phyloP scores from a whole-genome alignment of 306 rosid genomes.

The Lathyrus sativus region DNA sequence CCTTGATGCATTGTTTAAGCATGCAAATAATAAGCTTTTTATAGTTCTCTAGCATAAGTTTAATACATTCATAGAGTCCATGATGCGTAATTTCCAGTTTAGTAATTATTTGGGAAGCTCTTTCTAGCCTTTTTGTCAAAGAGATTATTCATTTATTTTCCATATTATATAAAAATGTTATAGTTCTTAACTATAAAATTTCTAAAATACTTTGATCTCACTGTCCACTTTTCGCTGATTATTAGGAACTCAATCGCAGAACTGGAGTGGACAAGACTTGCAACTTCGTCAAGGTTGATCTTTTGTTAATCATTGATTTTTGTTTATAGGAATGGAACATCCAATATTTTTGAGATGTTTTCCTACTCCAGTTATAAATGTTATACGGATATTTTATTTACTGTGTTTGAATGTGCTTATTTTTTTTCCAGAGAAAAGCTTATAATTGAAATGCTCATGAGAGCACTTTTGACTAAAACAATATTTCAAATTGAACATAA shows the following conservation, averaged over 20 bases:
- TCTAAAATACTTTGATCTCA: slow-evolving; percentile 20
- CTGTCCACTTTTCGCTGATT: slow-evolving; percentile 30
- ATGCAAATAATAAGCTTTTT: neutral
- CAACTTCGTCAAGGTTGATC: slow-evolving; percentile 76
- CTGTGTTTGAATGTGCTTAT: neutral
- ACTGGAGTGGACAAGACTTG: slow-evolving; percentile 73
- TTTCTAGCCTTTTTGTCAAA: slow-evolving; percentile 10
- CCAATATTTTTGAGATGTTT: neutral
- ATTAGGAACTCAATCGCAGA: slow-evolving; percentile 68
- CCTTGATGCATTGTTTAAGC: slow-evolving; percentile 21
- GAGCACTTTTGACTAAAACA: slow-evolving; percentile 13
- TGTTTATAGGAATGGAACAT: neutral
- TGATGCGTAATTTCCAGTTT: slow-evolving; percentile 1
- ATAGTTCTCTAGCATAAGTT: slow-evolving; percentile 9
- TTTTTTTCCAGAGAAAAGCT: neutral
- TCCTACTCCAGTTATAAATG: slow-evolving; percentile 11
- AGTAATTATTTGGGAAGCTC: slow-evolving; percentile 10
- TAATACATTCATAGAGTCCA: neutral
- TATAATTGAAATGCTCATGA: neutral
- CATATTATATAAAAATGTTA: neutral
- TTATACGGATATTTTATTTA: slow-evolving; percentile 9
- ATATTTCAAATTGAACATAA: neutral
- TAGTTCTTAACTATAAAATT: neutral
- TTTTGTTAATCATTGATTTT: slow-evolving; percentile 30
- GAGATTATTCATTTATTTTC: slow-evolving; percentile 3